Percentiles rank a stretch among this genome's conserved stretches.
Evolutionary conservation across 257 asterid genomes (phyloP).

Genomic region (Solanum clarkiae): DNA sequence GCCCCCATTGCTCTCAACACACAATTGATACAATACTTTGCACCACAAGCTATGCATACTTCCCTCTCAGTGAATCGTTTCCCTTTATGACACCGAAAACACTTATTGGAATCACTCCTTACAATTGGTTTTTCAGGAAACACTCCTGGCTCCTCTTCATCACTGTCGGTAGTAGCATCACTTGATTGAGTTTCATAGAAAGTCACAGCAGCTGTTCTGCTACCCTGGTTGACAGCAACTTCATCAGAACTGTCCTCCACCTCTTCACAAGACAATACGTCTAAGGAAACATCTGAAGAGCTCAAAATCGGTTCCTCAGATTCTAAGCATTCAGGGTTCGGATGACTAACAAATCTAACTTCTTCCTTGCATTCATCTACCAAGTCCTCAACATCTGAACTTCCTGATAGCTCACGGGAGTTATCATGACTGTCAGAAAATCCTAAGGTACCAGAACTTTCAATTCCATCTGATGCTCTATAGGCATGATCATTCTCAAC

Average conservation of each 20-base stretch:
- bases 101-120: slow-evolving; percentile 37
- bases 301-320: slow-evolving; percentile 9
- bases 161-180: slow-evolving; percentile 21
- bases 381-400: slow-evolving; percentile 56
- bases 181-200: slow-evolving; percentile 26
- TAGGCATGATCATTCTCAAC: neutral
- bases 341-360: neutral
- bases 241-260: slow-evolving; percentile 20
- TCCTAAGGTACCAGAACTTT: slow-evolving; percentile 52
- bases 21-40: slow-evolving; percentile 67
- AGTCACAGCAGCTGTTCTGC: slow-evolving; percentile 28
- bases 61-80: slow-evolving; percentile 54
- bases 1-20: slow-evolving; percentile 91
- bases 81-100: slow-evolving; percentile 48
- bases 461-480: slow-evolving; percentile 18
- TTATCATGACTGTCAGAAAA: slow-evolving; percentile 37
- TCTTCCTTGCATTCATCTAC: slow-evolving; percentile 14
- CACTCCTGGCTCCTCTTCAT: slow-evolving; percentile 7
- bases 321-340: slow-evolving; percentile 3
- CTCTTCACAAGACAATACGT: slow-evolving; percentile 13
- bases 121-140: slow-evolving; percentile 24
- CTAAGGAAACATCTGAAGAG: slow-evolving; percentile 14
- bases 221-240: slow-evolving; percentile 12
- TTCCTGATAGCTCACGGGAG: slow-evolving; percentile 28
- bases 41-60: slow-evolving; percentile 67